Evolutionary conservation across 228 moss, liverwort and hornwort species (phyloP).

Genomic region (Sphagnum fallax): DNA sequence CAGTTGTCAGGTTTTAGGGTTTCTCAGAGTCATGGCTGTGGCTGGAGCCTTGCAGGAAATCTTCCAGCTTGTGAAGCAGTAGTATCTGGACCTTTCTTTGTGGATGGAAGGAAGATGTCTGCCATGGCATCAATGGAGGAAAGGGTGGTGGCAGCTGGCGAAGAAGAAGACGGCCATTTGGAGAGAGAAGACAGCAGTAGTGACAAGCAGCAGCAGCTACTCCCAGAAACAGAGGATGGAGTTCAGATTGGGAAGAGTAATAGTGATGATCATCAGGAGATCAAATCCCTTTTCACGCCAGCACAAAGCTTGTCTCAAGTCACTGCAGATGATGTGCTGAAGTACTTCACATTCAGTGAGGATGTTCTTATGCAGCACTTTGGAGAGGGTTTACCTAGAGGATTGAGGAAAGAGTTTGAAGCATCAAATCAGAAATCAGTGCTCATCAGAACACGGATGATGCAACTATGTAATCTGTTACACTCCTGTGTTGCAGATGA

Average conservation of each 20-base stretch:
- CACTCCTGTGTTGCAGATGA: conserved; percentile 55
- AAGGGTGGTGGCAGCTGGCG: conserved; percentile 16
- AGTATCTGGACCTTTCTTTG: too few relatives aligned
- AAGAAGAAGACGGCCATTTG: conserved; percentile 15
- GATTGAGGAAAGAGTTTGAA: conserved; percentile 72
- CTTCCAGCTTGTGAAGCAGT: too few relatives aligned
- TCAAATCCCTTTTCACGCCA: conserved; percentile 19
- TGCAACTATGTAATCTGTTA: conserved; percentile 74
- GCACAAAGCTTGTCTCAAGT: conserved; percentile 35
- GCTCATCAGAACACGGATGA: conserved; percentile 54
- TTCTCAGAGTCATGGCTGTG: too few relatives aligned
- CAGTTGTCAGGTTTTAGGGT: too few relatives aligned
- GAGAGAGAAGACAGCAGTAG: conserved; percentile 1
- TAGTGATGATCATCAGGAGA: conserved; percentile 1
- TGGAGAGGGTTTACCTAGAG: conserved; percentile 82
- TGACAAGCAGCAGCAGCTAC: neutral
- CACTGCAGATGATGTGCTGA: conserved; percentile 29
- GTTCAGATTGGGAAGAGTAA: conserved; percentile 1
- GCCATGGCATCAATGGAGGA: conserved; percentile 36
- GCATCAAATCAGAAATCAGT: conserved; percentile 63
- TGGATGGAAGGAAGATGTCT: neutral
- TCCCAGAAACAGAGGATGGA: conserved; percentile 10
- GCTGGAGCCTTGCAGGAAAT: too few relatives aligned
- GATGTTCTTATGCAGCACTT: conserved; percentile 57
- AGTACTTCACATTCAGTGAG: conserved; percentile 54